Percentiles rank a stretch among this genome's conserved stretches.
phyloP scores from a whole-genome alignment of 75 land plant genomes.

The Pinus tabuliformis region DNA sequence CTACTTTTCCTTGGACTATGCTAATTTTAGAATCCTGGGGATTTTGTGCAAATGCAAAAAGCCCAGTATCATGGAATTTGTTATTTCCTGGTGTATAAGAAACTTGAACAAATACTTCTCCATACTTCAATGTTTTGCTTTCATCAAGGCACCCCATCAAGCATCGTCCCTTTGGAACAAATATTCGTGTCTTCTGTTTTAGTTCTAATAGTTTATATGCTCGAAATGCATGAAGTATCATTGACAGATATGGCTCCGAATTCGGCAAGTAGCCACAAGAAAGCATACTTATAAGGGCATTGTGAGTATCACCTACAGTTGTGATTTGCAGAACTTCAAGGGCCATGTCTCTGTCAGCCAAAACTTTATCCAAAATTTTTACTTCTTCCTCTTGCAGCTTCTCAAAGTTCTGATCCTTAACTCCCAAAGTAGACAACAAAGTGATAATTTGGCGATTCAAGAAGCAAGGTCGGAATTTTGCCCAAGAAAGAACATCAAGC shows the following conservation, averaged over 20 bases:
- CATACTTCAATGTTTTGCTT: conserved; percentile 69
- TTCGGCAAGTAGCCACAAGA: conserved; percentile 61
- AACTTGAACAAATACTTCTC: conserved; percentile 81
- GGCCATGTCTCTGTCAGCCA: conserved; percentile 53
- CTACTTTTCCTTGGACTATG: conserved; percentile 56
- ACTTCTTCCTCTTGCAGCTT: conserved; percentile 57
- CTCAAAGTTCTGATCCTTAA: conserved; percentile 56
- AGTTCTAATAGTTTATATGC: conserved; percentile 66
- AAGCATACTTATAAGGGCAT: conserved; percentile 60
- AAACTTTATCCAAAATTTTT: conserved; percentile 45
- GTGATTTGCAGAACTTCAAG: conserved; percentile 53
- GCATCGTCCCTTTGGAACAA: conserved; percentile 66
- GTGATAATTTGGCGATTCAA: conserved; percentile 84
- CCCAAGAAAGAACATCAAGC: conserved; percentile 66
- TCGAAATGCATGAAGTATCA: conserved; percentile 72
- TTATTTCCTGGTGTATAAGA: conserved; percentile 25
- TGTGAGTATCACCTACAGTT: conserved; percentile 46
- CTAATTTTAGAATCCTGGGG: not conserved
- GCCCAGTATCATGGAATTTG: not conserved
- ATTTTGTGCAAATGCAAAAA: not conserved
- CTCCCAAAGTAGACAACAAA: conserved; percentile 84
- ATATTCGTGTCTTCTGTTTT: conserved; percentile 60
- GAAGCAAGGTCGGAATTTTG: conserved; percentile 64
- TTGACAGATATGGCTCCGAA: conserved; percentile 75
- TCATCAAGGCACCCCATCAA: conserved; percentile 98